Conservation (phyloP, 169 alveolate genomes). For the Cyclospora cayetanensis region DNA sequence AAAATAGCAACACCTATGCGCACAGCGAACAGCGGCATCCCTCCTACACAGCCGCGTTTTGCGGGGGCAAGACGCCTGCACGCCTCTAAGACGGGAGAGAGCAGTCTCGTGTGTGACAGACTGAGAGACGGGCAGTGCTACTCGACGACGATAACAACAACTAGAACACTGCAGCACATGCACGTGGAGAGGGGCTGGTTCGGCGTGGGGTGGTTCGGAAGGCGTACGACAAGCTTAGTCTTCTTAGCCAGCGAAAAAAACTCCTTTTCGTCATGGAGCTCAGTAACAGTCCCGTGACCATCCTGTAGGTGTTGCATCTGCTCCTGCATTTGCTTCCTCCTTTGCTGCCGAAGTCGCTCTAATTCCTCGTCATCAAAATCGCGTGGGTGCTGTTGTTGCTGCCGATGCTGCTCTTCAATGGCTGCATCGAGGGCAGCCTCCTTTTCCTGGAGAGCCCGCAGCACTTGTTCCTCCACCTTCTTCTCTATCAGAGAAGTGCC, state of each 20-base stretch:
- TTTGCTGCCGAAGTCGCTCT: not conserved
- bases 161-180: not conserved
- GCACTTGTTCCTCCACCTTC: slow-evolving; percentile 67
- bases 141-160: not conserved
- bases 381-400: not conserved
- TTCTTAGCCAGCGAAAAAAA: slow-evolving; percentile 35
- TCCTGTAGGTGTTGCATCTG: slow-evolving; percentile 2
- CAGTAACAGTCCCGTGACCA: slow-evolving; percentile 52
- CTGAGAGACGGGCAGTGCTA: too few species aligned
- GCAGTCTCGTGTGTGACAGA: too few species aligned
- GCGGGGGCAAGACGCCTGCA: too few species aligned
- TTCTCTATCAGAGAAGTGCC: slow-evolving; percentile 16
- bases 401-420: slow-evolving; percentile 22
- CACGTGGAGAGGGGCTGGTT: not conserved
- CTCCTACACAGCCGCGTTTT: not conserved
- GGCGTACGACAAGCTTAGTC: slow-evolving; percentile 6
- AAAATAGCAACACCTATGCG: slow-evolving; percentile 7
- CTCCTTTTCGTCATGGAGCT: slow-evolving; percentile 40
- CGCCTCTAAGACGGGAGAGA: not conserved
- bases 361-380: slow-evolving; percentile 17
- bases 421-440: slow-evolving; percentile 63
- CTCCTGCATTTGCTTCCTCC: slow-evolving; percentile 31
- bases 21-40: not conserved
- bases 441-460: slow-evolving; percentile 62
- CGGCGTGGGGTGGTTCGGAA: not conserved